A percentile compares a stretch with the other conserved stretches of the same genome.
Evolutionary conservation across 1,284 basidiomycete genomes (phyloP).

Genomic region (Coriolopsis trogii): DNA sequence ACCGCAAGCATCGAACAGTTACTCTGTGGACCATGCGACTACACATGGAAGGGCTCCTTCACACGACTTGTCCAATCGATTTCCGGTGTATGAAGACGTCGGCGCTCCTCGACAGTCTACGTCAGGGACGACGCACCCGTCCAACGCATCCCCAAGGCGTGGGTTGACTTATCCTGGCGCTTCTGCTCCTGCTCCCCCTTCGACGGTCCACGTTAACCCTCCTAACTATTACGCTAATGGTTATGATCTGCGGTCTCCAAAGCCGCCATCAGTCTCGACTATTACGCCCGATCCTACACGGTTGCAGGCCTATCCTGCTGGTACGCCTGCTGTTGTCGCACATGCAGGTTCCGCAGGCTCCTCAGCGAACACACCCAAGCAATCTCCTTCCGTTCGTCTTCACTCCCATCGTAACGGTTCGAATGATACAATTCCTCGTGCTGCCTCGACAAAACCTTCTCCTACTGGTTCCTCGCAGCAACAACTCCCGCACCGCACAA

Average conservation of each 20-base stretch:
- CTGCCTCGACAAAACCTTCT: constrained; percentile 24
- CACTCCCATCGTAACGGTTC: constrained; percentile 35
- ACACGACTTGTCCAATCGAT: constrained; percentile 13
- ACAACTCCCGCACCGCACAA: constrained; percentile 29
- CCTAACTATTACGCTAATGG: constrained; percentile 5
- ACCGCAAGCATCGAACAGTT: neutral
- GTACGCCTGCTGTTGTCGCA: constrained; percentile 22
- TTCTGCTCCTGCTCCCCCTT: constrained; percentile 13
- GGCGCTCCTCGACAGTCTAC: neutral
- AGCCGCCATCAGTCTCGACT: constrained; percentile 18
- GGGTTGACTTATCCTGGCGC: constrained; percentile 23
- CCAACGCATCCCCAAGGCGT: constrained; percentile 21
- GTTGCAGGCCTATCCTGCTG: constrained; percentile 15
- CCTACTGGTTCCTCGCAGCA: constrained; percentile 25
- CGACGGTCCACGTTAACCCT: constrained; percentile 10
- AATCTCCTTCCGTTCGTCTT: constrained; percentile 31
- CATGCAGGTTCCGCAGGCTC: constrained; percentile 15
- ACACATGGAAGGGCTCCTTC: constrained; percentile 5
- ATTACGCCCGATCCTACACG: constrained; percentile 13
- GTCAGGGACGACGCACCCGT: neutral
- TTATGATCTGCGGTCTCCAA: constrained; percentile 21
- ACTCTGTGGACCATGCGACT: constrained; percentile 7
- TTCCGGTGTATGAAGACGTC: constrained; percentile 18
- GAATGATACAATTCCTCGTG: constrained; percentile 35
- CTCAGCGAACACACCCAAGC: constrained; percentile 29